phyloP scores from a whole-genome alignment of 805 yeast genomes.

The Candida insectalens region DNA sequence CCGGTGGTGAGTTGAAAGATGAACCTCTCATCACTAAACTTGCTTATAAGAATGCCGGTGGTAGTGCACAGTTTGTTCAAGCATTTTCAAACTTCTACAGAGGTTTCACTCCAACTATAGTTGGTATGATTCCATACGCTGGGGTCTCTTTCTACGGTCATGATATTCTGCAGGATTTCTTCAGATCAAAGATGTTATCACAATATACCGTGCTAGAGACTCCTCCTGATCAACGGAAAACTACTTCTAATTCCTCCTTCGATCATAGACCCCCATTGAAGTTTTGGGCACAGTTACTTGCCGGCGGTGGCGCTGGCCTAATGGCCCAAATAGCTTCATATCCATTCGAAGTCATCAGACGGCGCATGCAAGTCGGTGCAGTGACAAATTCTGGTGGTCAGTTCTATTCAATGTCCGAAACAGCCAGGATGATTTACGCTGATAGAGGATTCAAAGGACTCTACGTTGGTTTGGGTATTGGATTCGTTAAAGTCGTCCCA shows the following conservation, averaged over 20 bases:
- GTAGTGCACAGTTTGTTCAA: slow-evolving; percentile 23
- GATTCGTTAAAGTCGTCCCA: slow-evolving; percentile 90
- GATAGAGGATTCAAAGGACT: slow-evolving; percentile 83
- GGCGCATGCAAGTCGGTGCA: slow-evolving; percentile 95
- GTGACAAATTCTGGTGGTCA: slow-evolving; percentile 48
- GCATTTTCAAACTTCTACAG: slow-evolving; percentile 70
- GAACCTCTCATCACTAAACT: slow-evolving; percentile 20
- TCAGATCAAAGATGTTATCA: slow-evolving; percentile 51
- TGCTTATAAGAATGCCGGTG: slow-evolving; percentile 19
- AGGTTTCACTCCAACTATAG: slow-evolving; percentile 87
- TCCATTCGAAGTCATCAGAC: slow-evolving; percentile 89
- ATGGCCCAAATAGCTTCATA: slow-evolving; percentile 93
- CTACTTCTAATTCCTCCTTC: slow-evolving; percentile 24
- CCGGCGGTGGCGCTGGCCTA: slow-evolving; percentile 97
- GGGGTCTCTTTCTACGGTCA: slow-evolving; percentile 96
- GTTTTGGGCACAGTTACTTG: slow-evolving; percentile 86
- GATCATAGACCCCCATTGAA: slow-evolving; percentile 56
- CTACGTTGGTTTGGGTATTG: slow-evolving; percentile 90
- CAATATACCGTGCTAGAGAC: slow-evolving; percentile 36
- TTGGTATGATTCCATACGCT: slow-evolving; percentile 97
- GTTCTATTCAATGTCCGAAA: slow-evolving; percentile 41
- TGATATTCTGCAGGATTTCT: slow-evolving; percentile 79
- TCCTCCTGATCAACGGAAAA: slow-evolving; percentile 5
- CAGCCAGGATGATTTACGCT: slow-evolving; percentile 49
- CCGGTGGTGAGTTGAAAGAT: slow-evolving; percentile 21